phyloP scores from a whole-genome alignment of 1,284 basidiomycete species.

The Ustilago bromivora region DNA sequence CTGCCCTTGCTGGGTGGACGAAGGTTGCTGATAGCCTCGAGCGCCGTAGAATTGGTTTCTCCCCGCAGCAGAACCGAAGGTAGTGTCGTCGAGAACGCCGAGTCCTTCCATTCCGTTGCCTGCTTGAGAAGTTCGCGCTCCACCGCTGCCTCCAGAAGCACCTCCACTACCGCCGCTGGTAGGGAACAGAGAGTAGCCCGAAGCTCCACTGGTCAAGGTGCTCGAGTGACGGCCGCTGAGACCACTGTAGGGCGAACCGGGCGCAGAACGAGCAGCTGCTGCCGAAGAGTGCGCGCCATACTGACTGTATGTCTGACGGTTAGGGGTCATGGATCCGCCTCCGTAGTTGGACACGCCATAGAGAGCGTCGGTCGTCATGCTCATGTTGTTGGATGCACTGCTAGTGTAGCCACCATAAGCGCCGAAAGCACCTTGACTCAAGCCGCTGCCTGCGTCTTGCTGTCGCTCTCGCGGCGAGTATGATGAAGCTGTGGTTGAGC shows the following conservation, averaged over 20 bases:
- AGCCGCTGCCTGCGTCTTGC: constrained; percentile 25
- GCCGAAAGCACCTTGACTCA: constrained; percentile 33
- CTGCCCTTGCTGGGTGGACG: constrained; percentile 12
- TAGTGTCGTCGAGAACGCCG: constrained; percentile 36
- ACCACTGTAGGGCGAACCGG: constrained; percentile 52
- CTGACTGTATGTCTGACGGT: constrained; percentile 31
- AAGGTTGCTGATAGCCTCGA: constrained; percentile 34
- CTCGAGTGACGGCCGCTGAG: constrained; percentile 32
- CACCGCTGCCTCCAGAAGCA: constrained; percentile 11
- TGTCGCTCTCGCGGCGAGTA: constrained; percentile 50
- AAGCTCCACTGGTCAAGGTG: constrained; percentile 28
- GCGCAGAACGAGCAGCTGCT: constrained; percentile 35
- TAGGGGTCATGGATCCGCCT: constrained; percentile 41
- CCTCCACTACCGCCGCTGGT: constrained; percentile 21
- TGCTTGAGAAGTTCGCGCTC: constrained; percentile 22
- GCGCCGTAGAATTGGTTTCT: constrained; percentile 39
- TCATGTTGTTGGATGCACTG: constrained; percentile 21
- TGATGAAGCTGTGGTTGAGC: constrained; percentile 15
- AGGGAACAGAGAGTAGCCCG: constrained; percentile 51
- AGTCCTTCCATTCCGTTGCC: constrained; percentile 37
- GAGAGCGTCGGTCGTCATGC: constrained; percentile 34
- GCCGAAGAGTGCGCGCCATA: constrained; percentile 33
- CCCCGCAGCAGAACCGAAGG: constrained; percentile 21
- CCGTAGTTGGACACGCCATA: constrained; percentile 41
- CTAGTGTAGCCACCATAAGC: constrained; percentile 42